Percentiles rank a stretch among this genome's conserved stretches.
Evolutionary conservation across 2,329 filamentous ascomycete species (phyloP).

Genomic region (Ustilaginoidea virens): DNA sequence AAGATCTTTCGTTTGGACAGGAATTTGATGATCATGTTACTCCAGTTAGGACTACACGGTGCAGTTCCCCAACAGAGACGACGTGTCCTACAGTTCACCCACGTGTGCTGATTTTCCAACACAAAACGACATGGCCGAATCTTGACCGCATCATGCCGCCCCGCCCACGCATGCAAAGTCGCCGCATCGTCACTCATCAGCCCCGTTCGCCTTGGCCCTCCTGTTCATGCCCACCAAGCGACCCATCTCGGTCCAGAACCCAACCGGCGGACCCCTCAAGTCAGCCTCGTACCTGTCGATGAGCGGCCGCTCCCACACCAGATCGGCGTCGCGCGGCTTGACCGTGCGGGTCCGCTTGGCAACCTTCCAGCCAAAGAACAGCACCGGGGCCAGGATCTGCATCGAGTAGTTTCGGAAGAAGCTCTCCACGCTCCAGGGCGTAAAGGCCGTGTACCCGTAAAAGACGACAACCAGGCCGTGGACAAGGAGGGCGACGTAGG

Average conservation of each 20-base stretch:
- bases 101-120: too few species aligned
- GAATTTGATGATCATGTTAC: too few species aligned
- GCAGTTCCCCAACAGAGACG: too few species aligned
- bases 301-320: constrained; percentile 42
- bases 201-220: constrained; percentile 9
- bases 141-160: too few species aligned
- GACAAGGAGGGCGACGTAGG: constrained; percentile 27
- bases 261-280: constrained; percentile 30
- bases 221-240: constrained; percentile 25
- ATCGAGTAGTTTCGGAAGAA: constrained; percentile 42
- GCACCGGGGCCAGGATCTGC: constrained; percentile 34
- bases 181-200: constrained; percentile 2
- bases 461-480: constrained; percentile 28
- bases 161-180: too few species aligned
- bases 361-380: constrained; percentile 48
- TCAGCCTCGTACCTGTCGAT: constrained; percentile 42
- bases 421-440: constrained; percentile 28
- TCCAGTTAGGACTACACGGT: too few species aligned
- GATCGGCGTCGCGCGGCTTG: constrained; percentile 36
- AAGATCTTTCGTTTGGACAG: too few species aligned
- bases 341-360: constrained; percentile 41
- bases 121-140: too few species aligned
- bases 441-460: constrained; percentile 41
- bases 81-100: too few species aligned
- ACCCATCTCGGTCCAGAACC: constrained; percentile 40